phyloP scores from a whole-genome alignment of 768 basidiomycete genomes.

The Pleurotus tuoliensis region DNA sequence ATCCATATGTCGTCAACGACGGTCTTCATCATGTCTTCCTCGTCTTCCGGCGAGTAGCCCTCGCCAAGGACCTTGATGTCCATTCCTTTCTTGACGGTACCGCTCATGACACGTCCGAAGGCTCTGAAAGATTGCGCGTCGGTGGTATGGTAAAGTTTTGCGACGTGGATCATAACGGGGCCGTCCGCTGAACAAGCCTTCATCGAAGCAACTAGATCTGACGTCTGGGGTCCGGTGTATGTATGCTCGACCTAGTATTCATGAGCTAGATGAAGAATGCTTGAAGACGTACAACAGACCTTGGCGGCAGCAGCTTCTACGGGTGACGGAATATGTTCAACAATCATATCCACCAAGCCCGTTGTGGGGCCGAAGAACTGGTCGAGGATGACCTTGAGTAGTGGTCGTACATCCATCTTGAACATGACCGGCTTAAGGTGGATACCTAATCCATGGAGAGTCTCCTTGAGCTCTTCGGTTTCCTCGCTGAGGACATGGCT shows the following conservation, averaged over 20 bases:
- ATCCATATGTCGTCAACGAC: slow-evolving; percentile 88
- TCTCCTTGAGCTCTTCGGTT: slow-evolving; percentile 79
- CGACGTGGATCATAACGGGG: slow-evolving; percentile 88
- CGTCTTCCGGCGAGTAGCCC: slow-evolving; percentile 97
- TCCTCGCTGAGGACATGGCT: slow-evolving; percentile 93
- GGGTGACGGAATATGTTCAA: slow-evolving; percentile 86
- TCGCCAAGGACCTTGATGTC: slow-evolving; percentile 95
- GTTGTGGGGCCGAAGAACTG: slow-evolving; percentile 94
- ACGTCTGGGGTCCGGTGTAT: slow-evolving; percentile 85
- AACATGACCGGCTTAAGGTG: slow-evolving; percentile 88
- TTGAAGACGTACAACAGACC: slow-evolving; percentile 30
- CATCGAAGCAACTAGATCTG: slow-evolving; percentile 77
- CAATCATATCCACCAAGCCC: slow-evolving; percentile 91
- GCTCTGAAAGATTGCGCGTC: slow-evolving; percentile 97
- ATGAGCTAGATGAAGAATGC: background rate
- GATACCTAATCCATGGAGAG: slow-evolving; percentile 75
- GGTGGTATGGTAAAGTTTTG: slow-evolving; percentile 94
- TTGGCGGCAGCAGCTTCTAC: slow-evolving; percentile 54
- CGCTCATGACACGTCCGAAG: slow-evolving; percentile 91
- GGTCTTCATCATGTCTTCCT: slow-evolving; percentile 93
- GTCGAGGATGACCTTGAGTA: slow-evolving; percentile 88
- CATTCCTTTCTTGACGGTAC: slow-evolving; percentile 80
- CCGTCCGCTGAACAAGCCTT: slow-evolving; percentile 78
- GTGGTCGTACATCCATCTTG: slow-evolving; percentile 97
- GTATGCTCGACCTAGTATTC: slow-evolving; percentile 67